Base-by-base conservation (phyloP, 2,329 filamentous ascomycete species). In the Colletotrichum graminicola region DNA sequence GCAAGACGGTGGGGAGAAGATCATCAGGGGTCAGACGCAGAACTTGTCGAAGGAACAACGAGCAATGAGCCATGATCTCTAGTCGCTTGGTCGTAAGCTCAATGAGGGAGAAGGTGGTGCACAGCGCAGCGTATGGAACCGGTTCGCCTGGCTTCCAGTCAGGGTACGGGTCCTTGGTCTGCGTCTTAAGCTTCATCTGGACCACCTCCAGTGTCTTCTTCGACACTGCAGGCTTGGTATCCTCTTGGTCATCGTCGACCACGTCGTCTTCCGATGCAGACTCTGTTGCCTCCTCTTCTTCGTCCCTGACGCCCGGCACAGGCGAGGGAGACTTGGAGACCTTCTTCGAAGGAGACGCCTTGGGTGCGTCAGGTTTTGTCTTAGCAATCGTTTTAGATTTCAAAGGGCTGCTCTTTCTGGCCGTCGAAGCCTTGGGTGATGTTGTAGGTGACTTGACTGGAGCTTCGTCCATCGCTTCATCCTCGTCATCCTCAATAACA, bases 51-150 rank as follows among this genome's bases (percentile, higher is more conserved):
- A 99, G 87, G 79, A 99, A 98, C 1, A 94, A 86, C 1, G 95
- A 93, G 81, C 95, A 98, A 79, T 98, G 92, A 23, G 95, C 93
- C 75, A 93, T 89, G 73, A 99, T 99, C 73, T 94, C 87, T 54
- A 99, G 83, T 66, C 96, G 90, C 80, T 98, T 98, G 7, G 93
- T 94, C 0, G 95, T 99, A 86, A 97, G 91, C 82, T 99, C 96
- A 64, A 98, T 91, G 43, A 97, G 89, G 1, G 95, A 98, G 77
- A 98, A 98, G 0, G 96, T 98, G 14, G 91, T 94, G 81, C 96
- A 98, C 10, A 99, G 87, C 16, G 96, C 96, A 34, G 94, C 95
- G 77, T 98, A 99, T 0, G 96, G 96, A 1, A 98, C 95, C 14
- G 95, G 94, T 59, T 93, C 89, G 57, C 95, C 95, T 57, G 92